Evolutionary conservation across 2,329 filamentous ascomycete species (phyloP).

Genomic region (Sporothrix mexicana): DNA sequence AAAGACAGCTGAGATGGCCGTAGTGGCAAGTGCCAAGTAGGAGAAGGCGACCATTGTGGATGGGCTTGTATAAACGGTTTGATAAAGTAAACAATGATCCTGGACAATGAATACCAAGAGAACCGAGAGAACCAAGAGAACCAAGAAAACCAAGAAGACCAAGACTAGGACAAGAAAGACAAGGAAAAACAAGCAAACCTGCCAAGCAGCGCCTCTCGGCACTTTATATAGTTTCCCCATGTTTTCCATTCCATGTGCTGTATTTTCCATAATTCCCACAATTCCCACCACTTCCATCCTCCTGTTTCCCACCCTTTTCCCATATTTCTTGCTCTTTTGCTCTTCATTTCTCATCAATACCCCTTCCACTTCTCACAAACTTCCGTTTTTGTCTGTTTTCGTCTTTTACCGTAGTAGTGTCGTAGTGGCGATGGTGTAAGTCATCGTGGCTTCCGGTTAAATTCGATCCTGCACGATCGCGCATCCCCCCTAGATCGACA

Average conservation of each 20-base stretch:
- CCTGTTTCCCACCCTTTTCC: not conserved
- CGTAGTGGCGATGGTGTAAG: not conserved
- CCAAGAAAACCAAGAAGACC: not conserved
- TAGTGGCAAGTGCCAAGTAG: conserved; percentile 39
- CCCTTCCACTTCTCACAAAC: too few relatives aligned
- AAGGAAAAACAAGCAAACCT: not conserved
- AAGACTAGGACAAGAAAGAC: not conserved
- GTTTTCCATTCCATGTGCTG: not conserved
- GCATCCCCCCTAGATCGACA: not conserved
- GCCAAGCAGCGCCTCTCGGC: conserved; percentile 10
- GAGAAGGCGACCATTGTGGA: conserved; percentile 41
- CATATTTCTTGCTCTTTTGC: not conserved
- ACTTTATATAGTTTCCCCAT: conserved; percentile 24
- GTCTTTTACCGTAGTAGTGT: too few relatives aligned
- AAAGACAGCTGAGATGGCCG: conserved; percentile 40
- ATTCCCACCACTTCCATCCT: too few relatives aligned
- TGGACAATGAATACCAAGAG: not conserved
- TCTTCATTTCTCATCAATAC: not conserved
- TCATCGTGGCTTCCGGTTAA: not conserved
- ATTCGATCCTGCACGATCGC: not conserved
- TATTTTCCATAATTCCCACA: not conserved
- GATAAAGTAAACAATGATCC: not conserved
- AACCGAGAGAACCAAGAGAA: not conserved
- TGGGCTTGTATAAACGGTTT: not conserved
- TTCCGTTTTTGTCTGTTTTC: not conserved